Base-by-base conservation (phyloP, 306 rosid genomes). In the Cucurbita maxima region DNA sequence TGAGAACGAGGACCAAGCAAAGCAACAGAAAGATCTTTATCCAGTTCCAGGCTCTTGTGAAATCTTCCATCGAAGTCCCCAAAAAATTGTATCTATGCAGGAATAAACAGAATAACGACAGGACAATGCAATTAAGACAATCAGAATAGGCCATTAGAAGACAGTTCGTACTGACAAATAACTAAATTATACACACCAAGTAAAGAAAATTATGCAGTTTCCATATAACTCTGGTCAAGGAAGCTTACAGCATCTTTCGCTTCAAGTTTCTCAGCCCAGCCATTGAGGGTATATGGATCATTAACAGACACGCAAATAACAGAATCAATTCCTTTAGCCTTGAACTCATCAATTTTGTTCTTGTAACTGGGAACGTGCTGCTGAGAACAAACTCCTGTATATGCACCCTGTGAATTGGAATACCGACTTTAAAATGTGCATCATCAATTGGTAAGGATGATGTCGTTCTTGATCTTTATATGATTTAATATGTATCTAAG, bases 61-160 rank as follows among this genome's bases (percentile, higher is more conserved):
- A 94, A 94, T 82, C 90, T 87, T 59, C 97, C 98, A 45, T 94
- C 96, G 25, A 87, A 87, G 85, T 94, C 98, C 69, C 98, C 98
- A 76, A 86, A 94, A 79, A 94, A 94, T 73, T 90, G 96, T 76
- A 94, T 89, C 98, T 94, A 76, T 57, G 58, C 25, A 60, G 58
- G 18, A 16, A 81, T n/a, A 52, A 8, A 15, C 45, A 52, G 19
- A 30, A 34, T 25, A 51, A 71, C 34, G 15, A 19, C 40, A 45
- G 72, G 40, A 67, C 11, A 1, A n/a, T 30, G 34, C 34, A 41
- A 0, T 16, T 0, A 64, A 3, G 51, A 10, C 8, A 63, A 18
- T 15, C 47, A 37, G 12, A 18, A 61, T 8, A 37, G 25, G 68
- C 45, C 48, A 16, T 38, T 8, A 30, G 41, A 58, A 58, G 8